Evolutionary conservation across 176 grass and related monocot species (phyloP).

Genomic region (Oropetium thomaeum): DNA sequence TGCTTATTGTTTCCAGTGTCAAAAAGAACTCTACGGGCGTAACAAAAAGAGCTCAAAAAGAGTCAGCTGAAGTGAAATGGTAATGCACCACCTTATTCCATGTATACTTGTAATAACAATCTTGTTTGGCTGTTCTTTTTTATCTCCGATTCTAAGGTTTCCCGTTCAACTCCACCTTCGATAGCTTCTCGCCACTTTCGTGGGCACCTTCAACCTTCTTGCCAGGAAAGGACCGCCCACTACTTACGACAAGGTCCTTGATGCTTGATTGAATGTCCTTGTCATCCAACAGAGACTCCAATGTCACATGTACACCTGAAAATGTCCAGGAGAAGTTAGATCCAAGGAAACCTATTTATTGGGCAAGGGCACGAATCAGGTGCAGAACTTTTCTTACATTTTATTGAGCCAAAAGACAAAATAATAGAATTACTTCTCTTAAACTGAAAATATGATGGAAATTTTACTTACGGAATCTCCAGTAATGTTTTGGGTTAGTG

Average conservation of each 20-base stretch:
- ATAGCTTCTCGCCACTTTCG: slow-evolving; percentile 38
- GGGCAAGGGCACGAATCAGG: no score
- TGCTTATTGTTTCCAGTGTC: slow-evolving; percentile 26
- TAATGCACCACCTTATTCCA: slow-evolving; percentile 34
- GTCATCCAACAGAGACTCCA: slow-evolving; percentile 75
- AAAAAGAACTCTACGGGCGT: neutral
- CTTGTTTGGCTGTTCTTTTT: neutral
- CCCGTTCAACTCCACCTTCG: slow-evolving; percentile 52
- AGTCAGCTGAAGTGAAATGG: neutral
- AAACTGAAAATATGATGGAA: neutral
- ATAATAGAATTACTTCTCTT: neutral
- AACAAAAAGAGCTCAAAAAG: slow-evolving; percentile 14
- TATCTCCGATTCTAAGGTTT: slow-evolving; percentile 38
- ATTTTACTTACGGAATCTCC: slow-evolving; percentile 83
- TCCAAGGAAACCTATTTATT: slow-evolving; percentile 25
- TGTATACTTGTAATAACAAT: slow-evolving; percentile 5
- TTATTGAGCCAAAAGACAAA: neutral
- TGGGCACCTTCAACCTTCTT: slow-evolving; percentile 24
- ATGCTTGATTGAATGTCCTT: slow-evolving; percentile 66
- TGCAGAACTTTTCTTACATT: no score
- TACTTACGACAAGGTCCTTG: slow-evolving; percentile 65
- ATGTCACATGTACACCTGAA: slow-evolving; percentile 78
- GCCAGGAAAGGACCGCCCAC: slow-evolving; percentile 67
- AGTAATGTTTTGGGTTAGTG: slow-evolving; percentile 94
- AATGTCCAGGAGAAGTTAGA: slow-evolving; percentile 41